Base-by-base conservation (phyloP, 495 filamentous ascomycete genomes). In the Talaromyces liani region DNA sequence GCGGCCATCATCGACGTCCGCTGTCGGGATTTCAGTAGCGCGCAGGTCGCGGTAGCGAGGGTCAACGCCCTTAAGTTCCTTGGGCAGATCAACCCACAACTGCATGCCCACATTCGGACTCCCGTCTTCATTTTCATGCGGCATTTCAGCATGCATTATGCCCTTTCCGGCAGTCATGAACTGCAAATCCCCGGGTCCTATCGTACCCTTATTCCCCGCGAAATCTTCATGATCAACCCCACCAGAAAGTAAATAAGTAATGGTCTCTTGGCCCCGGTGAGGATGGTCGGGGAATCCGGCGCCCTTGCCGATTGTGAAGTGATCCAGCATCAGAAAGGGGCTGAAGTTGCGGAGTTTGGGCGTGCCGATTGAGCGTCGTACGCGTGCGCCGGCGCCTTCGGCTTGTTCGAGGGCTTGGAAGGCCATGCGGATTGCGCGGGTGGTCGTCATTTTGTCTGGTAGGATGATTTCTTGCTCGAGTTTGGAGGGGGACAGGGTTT, bases 131-230 rank as follows among this genome's bases (percentile, higher is more conserved):
- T 91, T 91, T 71, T 91, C 88, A 53, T 86, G 82, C 20, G 93
- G 93, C 93, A 98, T 98, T 78, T 98, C 93, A 9, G 94, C 91
- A 71, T 98, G 93, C 82, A 98, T 89, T 70, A 97, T 96, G 6
- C 93, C 93, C 4, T 84, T 78, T 0, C 93, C 93, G 4, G 93
- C 93, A 0, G 93, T 97, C 93, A 98, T 98, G 84, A 98, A 98
- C 71, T 98, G 93, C 49, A 98, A 74, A 63, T 96, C 94, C 3
- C 93, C 93, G 0, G 88, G 73, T 58, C 88, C 83, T 65, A 98
- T 93, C 5, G 89, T 93, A 57, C 93, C 94, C 39, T 81, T 83
- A 77, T 95, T 88, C 3, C 94, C 94, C 1, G 91, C 89, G 64
- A 98, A 98, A 69, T 98, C 93, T 77, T 97, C 94, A 68, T 98